phyloP scores from a whole-genome alignment of 805 yeast species.

The Danielia reshetovae region DNA sequence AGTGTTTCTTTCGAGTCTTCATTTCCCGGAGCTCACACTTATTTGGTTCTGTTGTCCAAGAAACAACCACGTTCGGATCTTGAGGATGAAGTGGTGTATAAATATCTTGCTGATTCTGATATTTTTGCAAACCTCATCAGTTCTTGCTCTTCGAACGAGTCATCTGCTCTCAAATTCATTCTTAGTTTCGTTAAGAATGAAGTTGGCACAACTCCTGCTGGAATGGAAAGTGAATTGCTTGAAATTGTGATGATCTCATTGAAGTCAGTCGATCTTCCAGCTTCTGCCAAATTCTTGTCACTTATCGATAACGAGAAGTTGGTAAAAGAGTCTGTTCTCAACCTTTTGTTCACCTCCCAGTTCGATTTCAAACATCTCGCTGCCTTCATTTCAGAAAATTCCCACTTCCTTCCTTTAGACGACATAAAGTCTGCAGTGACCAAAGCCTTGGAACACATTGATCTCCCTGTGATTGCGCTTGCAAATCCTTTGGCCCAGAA shows the following conservation, averaged over 20 bases:
- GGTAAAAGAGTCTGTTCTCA: slow-evolving; percentile 11
- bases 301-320: slow-evolving; percentile 5
- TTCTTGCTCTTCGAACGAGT: slow-evolving; percentile 5
- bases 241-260: slow-evolving; percentile 12
- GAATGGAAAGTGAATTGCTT: neutral
- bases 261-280: slow-evolving; percentile 7
- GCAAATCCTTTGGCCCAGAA: slow-evolving; percentile 46
- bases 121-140: slow-evolving; percentile 18
- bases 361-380: slow-evolving; percentile 14
- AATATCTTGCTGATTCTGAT: slow-evolving; percentile 13
- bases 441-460: slow-evolving; percentile 9
- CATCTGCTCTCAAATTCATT: slow-evolving; percentile 13
- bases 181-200: slow-evolving; percentile 4
- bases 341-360: slow-evolving; percentile 6
- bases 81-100: slow-evolving; percentile 21
- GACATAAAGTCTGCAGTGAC: slow-evolving; percentile 22
- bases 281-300: slow-evolving; percentile 12
- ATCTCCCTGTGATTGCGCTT: slow-evolving; percentile 31
- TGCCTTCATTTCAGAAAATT: slow-evolving; percentile 3
- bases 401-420: slow-evolving; percentile 14
- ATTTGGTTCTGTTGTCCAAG: slow-evolving; percentile 28
- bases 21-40: slow-evolving; percentile 23
- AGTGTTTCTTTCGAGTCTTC: slow-evolving; percentile 2
- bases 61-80: slow-evolving; percentile 15
- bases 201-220: neutral